Base-by-base conservation (phyloP, 139 green algal genomes). In the Ostreobium quekettii region DNA sequence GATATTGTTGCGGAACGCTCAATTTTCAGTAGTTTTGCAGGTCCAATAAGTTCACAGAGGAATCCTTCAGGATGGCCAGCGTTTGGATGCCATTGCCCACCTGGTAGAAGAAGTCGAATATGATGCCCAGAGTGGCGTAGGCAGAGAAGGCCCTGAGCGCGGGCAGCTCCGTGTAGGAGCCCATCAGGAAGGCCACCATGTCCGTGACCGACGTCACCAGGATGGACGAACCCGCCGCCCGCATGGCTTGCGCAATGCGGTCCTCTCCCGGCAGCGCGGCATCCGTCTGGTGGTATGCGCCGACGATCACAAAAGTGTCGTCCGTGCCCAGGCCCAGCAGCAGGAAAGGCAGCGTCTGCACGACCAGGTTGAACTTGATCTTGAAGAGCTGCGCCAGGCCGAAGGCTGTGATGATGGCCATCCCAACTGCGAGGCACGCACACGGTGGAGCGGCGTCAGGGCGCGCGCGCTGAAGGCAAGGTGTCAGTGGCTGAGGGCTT, bases 291-390 rank as follows among this genome's bases (percentile, higher is more conserved):
- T 80, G 76, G 60, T 79, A 81, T n/a, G 72, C 42, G 8, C 63
- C 65, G 15, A 83, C 42, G 36, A 86, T 74, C 48, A 86, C 80
- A 58, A 83, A 86, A 19, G 72, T 75, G 66, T 81, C 78, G 56
- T 86, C 80, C 5, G 83, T 70, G 42, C 80, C 80, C 47, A 86
- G 71, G 29, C 80, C 77, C 29, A 86, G 49, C 59, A 86, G 47
- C 42, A 86, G 38, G 63, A 86, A 86, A 5, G 80, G 77, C 24
- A 78, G 64, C n/a, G 75, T 64, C 2, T 69, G 71, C 2, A 69
- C 24, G 22, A 75, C 59, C 5, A 66, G 48, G 60, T 76, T 76
- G 48, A 76, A 72, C 64, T 72, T 65, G 28, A 65, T 15, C 4
- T 58, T 46, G 11, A 64, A 38, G 11, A 38, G 59, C 15, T 53